Conservation (phyloP, 179 eudicot genomes). For the Nepenthes alata region DNA sequence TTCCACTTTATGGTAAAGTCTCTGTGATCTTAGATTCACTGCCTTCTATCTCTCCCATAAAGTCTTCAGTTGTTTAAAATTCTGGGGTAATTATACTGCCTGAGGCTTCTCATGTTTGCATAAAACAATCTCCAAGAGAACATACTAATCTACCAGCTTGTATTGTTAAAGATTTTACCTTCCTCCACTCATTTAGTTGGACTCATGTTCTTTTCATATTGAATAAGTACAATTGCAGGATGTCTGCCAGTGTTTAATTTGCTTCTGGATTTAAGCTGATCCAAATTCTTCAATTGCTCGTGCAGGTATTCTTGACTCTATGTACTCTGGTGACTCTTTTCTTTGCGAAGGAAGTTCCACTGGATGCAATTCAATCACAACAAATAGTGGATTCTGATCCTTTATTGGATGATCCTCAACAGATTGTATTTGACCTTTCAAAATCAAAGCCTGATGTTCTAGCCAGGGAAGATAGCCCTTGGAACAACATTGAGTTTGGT, state of each 20-base stretch:
- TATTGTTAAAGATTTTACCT: too few relatives aligned
- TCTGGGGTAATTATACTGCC: too few relatives aligned
- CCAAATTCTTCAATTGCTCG: constrained; percentile 1
- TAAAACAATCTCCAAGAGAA: too few relatives aligned
- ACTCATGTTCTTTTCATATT: too few relatives aligned
- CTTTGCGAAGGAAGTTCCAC: constrained; percentile 84
- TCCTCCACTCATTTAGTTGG: too few relatives aligned
- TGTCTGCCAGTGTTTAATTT: background rate
- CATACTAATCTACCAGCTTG: too few relatives aligned
- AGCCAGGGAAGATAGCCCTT: constrained; percentile 15
- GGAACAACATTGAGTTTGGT: constrained; percentile 17
- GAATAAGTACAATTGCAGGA: background rate
- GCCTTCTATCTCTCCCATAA: too few relatives aligned
- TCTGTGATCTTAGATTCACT: too few relatives aligned
- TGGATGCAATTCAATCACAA: constrained; percentile 26
- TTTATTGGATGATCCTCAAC: constrained; percentile 46
- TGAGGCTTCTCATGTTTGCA: too few relatives aligned
- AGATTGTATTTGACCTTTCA: constrained; percentile 26
- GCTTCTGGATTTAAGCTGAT: background rate
- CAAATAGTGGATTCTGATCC: constrained; percentile 71
- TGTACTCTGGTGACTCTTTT: constrained; percentile 84
- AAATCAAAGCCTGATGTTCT: constrained; percentile 24
- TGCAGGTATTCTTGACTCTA: constrained; percentile 60
- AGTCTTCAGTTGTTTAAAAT: too few relatives aligned
- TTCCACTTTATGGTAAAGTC: too few relatives aligned